A percentile compares a stretch with the other conserved stretches of the same genome.
Evolutionary conservation across 2,329 filamentous ascomycete genomes (phyloP).

Genomic region (Chaetothyriales sp.): DNA sequence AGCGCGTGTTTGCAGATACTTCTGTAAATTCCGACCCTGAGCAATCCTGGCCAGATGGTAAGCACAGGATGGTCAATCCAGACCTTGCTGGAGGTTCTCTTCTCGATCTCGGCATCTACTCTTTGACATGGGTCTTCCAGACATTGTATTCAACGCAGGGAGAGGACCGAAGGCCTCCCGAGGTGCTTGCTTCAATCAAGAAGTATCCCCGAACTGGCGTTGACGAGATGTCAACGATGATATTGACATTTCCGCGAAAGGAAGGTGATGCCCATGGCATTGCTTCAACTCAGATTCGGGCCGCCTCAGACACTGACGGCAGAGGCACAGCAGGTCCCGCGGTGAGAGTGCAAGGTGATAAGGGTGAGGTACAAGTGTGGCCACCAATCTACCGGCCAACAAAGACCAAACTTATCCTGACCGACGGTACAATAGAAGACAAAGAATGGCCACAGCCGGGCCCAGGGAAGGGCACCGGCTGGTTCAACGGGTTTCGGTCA

Average conservation of each 20-base stretch:
- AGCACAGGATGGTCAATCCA: constrained; percentile 69
- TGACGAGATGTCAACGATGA: constrained; percentile 21
- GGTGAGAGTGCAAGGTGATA: constrained; percentile 19
- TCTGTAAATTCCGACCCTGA: constrained; percentile 6
- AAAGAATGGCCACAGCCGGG: constrained; percentile 9
- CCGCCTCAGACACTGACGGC: constrained; percentile 16
- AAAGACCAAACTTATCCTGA: constrained; percentile 63
- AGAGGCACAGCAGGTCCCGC: constrained; percentile 15
- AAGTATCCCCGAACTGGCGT: constrained; percentile 17
- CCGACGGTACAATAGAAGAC: constrained; percentile 34
- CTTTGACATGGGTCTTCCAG: constrained; percentile 72
- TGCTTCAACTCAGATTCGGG: constrained; percentile 19
- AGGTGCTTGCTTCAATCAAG: constrained; percentile 41
- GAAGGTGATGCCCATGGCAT: constrained; percentile 52
- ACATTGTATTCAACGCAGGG: constrained; percentile 45
- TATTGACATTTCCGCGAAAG: constrained; percentile 22
- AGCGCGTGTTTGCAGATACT: constrained; percentile 52
- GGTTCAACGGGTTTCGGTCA: constrained; percentile 33
- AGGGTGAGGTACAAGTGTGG: constrained; percentile 19
- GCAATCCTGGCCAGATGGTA: constrained; percentile 37
- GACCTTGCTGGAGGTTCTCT: constrained; percentile 72
- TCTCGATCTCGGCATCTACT: constrained; percentile 77
- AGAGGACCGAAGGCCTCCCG: constrained; percentile 26
- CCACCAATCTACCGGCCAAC: constrained; percentile 19
- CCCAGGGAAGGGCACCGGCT: constrained; percentile 46